Evolutionary conservation across 2,329 filamentous ascomycete species (phyloP).

Genomic region (Alternaria viburni): DNA sequence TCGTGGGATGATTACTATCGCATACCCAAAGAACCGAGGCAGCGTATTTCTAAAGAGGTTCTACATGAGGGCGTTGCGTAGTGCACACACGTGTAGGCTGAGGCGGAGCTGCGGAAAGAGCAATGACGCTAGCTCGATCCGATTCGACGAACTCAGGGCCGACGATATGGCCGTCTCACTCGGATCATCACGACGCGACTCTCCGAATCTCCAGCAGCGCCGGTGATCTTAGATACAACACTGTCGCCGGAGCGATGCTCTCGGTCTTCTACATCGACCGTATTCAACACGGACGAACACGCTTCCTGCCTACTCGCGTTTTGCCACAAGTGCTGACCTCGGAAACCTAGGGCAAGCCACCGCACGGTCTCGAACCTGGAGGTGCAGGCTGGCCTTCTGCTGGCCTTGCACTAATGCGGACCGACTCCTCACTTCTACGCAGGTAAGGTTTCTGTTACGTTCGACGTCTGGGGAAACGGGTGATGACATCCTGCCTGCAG

Average conservation of each 20-base stretch:
- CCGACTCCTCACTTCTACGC: conserved; percentile 3
- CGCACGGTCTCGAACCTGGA: conserved; percentile 9
- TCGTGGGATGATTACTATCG: background rate
- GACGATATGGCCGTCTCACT: background rate
- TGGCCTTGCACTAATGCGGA: conserved; percentile 17
- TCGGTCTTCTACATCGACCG: background rate
- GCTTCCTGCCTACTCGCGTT: background rate
- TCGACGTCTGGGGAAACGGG: conserved; percentile 15
- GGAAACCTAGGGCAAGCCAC: background rate
- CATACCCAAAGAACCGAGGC: conserved; percentile 8
- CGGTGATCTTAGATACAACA: background rate
- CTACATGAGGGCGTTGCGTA: conserved; percentile 3
- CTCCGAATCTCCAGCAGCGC: background rate
- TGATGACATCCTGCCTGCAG: conserved; percentile 8
- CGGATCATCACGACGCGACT: conserved; percentile 5
- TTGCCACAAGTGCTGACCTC: background rate
- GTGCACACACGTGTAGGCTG: conserved; percentile 23
- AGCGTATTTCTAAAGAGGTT: background rate
- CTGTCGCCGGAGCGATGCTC: background rate
- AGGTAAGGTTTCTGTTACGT: conserved; percentile 13
- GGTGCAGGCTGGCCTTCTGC: conserved; percentile 6
- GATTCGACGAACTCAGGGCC: conserved; percentile 6
- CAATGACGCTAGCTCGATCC: conserved; percentile 13
- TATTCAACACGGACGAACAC: background rate
- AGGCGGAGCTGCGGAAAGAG: conserved; percentile 19